phyloP scores from a whole-genome alignment of 345 rosid species.

The Hibiscus tridactylites region DNA sequence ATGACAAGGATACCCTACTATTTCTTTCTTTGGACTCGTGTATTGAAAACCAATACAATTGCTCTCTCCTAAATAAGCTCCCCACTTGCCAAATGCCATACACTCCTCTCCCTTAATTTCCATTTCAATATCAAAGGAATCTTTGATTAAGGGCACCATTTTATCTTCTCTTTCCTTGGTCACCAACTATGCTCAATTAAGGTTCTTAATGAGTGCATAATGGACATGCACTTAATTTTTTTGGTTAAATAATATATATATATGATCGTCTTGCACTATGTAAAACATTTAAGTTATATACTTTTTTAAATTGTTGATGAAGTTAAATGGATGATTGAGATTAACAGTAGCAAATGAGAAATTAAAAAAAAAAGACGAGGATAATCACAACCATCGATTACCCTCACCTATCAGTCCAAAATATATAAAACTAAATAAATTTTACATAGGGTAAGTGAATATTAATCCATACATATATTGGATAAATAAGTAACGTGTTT shows the following conservation, averaged over 20 bases:
- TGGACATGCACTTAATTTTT: not conserved
- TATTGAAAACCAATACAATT: not conserved
- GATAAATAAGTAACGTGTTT: too few relatives aligned
- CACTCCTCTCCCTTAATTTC: slow-evolving; percentile 3
- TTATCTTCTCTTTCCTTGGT: not conserved
- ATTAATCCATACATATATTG: too few relatives aligned
- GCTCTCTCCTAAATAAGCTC: not conserved
- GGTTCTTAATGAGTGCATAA: not conserved
- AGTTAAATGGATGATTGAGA: too few relatives aligned
- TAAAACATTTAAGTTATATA: too few relatives aligned
- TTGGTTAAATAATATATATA: not conserved
- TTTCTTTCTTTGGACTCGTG: not conserved
- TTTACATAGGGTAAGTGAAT: too few relatives aligned
- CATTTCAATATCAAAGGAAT: slow-evolving; percentile 18
- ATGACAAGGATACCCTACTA: slow-evolving; percentile 17
- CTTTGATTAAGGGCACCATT: slow-evolving; percentile 18
- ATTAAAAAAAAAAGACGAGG: too few relatives aligned
- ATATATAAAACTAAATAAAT: too few relatives aligned
- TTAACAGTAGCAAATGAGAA: too few relatives aligned
- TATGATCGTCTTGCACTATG: too few relatives aligned
- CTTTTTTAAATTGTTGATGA: too few relatives aligned
- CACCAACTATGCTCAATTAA: not conserved
- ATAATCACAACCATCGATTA: too few relatives aligned
- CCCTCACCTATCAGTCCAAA: too few relatives aligned
- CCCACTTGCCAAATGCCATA: not conserved